Evolutionary conservation across 2,329 filamentous ascomycete genomes (phyloP).

Genomic region (Ascochyta rabiei): DNA sequence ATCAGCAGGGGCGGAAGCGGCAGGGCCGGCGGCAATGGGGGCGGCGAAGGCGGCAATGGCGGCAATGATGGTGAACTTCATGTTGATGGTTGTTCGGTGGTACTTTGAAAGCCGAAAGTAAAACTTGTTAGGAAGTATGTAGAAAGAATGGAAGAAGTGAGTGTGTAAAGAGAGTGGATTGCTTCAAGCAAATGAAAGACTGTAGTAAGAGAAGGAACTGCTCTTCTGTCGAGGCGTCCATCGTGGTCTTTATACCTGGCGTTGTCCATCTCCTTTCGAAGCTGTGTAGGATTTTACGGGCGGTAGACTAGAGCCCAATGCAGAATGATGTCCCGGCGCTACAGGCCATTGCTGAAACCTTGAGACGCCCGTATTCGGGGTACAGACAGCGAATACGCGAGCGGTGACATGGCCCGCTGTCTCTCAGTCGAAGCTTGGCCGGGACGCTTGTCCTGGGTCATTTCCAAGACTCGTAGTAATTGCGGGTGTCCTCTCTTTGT

Average conservation of each 20-base stretch:
- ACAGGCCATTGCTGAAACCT: constrained; percentile 17
- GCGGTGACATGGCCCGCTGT: constrained; percentile 1
- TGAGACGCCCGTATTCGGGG: not conserved
- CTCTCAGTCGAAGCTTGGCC: not conserved
- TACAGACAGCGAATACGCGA: not conserved
- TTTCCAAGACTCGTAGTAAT: constrained; percentile 3
- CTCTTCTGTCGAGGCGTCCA: constrained; percentile 1
- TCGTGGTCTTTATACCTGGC: constrained; percentile 8
- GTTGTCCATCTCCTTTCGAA: not conserved
- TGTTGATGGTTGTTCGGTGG: constrained; percentile 31
- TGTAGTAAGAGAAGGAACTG: constrained; percentile 21
- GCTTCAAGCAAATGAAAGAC: constrained; percentile 34
- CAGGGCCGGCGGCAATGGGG: constrained; percentile 38
- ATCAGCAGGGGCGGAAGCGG: constrained; percentile 27
- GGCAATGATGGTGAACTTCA: constrained; percentile 41
- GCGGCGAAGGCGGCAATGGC: constrained; percentile 36
- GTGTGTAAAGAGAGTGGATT: constrained; percentile 25
- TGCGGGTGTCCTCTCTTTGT: no score
- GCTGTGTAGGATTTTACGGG: constrained; percentile 1
- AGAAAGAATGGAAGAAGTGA: constrained; percentile 27
- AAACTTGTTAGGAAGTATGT: constrained; percentile 25
- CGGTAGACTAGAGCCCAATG: constrained; percentile 11
- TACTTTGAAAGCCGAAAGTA: constrained; percentile 21
- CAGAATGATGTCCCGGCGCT: constrained; percentile 15
- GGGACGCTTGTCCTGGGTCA: not conserved